phyloP scores from a whole-genome alignment of 108 stramenopile species.

The Nitzschia sp. region DNA sequence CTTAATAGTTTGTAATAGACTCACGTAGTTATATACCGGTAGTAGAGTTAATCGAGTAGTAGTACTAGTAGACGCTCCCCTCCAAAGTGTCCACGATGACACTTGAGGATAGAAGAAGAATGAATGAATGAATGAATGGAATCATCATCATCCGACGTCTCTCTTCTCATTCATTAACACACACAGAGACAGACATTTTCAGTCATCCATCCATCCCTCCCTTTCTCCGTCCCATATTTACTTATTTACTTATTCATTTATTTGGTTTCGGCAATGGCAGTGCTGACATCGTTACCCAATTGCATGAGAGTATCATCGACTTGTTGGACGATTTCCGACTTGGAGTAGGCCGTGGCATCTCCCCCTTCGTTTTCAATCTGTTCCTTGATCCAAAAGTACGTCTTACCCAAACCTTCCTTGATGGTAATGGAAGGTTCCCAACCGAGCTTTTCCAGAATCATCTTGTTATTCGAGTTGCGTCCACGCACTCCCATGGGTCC shows the following conservation, averaged over 20 bases:
- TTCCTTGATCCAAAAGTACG: constrained; percentile 97
- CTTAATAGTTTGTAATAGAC: too few species aligned
- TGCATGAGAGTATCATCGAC: constrained; percentile 87
- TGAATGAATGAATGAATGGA: too few species aligned
- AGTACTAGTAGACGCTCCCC: too few species aligned
- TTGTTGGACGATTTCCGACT: constrained; percentile 91
- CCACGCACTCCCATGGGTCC: constrained; percentile 99
- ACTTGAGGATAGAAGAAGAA: too few species aligned
- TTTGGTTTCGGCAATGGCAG: constrained; percentile 31
- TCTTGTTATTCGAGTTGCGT: constrained; percentile 96
- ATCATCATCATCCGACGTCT: too few species aligned
- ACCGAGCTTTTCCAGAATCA: constrained; percentile 92
- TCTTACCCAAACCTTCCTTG: constrained; percentile 84
- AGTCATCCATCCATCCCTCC: too few species aligned
- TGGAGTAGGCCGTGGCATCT: constrained; percentile 62
- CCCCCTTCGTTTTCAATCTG: constrained; percentile 87
- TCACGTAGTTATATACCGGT: too few species aligned
- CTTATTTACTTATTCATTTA: neutral
- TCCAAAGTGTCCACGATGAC: too few species aligned
- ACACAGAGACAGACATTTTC: too few species aligned
- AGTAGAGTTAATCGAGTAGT: too few species aligned
- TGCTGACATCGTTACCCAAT: constrained; percentile 73
- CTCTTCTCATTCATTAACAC: too few species aligned
- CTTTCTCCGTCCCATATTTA: neutral
- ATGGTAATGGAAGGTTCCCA: constrained; percentile 95